phyloP scores from a whole-genome alignment of 768 basidiomycete genomes.

The Tephrocybe sp. region DNA sequence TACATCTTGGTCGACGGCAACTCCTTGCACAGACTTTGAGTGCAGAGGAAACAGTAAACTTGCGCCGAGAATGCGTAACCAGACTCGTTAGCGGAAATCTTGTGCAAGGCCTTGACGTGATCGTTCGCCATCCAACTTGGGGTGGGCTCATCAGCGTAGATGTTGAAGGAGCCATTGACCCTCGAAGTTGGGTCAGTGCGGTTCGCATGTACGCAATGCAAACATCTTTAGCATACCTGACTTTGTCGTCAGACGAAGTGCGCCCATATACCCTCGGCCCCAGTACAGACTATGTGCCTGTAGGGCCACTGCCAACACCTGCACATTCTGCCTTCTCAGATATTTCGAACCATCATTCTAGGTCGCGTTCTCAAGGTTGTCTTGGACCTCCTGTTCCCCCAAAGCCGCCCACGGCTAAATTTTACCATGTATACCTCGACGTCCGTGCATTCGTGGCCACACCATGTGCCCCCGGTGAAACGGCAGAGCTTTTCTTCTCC shows the following conservation, averaged over 20 bases:
- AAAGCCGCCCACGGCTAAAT: constrained; percentile 56
- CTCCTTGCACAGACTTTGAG: constrained; percentile 85
- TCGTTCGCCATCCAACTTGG: constrained; percentile 93
- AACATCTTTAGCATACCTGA: constrained; percentile 74
- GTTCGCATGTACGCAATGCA: constrained; percentile 93
- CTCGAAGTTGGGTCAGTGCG: constrained; percentile 83
- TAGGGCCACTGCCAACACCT: constrained; percentile 52
- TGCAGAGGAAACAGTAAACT: constrained; percentile 76
- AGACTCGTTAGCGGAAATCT: constrained; percentile 88
- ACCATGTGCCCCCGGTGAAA: constrained; percentile 87
- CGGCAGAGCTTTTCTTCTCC: constrained; percentile 90
- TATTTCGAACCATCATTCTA: constrained; percentile 34
- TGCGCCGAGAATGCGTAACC: constrained; percentile 84
- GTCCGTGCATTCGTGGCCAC: constrained; percentile 90
- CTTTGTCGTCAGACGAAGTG: constrained; percentile 44
- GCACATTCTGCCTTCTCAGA: constrained; percentile 76
- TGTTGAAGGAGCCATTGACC: constrained; percentile 77
- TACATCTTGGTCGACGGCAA: constrained; percentile 90
- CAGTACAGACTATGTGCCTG: constrained; percentile 44
- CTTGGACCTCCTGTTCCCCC: constrained; percentile 25
- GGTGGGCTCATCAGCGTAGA: constrained; percentile 91
- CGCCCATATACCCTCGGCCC: constrained; percentile 40
- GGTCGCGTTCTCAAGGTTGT: constrained; percentile 37
- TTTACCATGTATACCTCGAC: constrained; percentile 90
- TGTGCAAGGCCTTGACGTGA: constrained; percentile 88